Evolutionary conservation across 805 yeast species (phyloP).

Genomic region (Jamesozyma jinghongensis): DNA sequence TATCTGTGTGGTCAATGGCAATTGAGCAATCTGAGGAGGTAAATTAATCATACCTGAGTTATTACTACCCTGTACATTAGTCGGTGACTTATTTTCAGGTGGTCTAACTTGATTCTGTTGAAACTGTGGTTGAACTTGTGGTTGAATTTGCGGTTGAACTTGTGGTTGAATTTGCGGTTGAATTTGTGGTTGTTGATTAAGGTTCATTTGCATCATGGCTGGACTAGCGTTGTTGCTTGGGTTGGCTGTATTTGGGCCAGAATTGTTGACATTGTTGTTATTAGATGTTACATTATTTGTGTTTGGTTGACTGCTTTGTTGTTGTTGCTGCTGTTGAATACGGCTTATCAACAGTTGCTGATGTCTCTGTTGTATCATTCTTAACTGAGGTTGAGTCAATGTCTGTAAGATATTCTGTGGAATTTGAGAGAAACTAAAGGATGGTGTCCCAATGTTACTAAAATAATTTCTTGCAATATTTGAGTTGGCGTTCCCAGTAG

Average conservation of each 20-base stretch:
- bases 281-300: conserved; percentile 8
- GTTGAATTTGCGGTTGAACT: conserved; percentile 3
- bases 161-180: too few relatives aligned
- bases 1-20: conserved; percentile 27
- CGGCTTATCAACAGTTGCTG: conserved; percentile 26
- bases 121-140: not conserved
- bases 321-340: conserved; percentile 22
- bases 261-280: conserved; percentile 1
- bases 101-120: not conserved
- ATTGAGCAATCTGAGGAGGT: conserved; percentile 30
- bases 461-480: conserved; percentile 8
- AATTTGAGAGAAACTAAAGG: conserved; percentile 27
- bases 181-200: conserved; percentile 4
- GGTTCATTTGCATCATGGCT: not conserved
- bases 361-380: conserved; percentile 29
- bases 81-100: not conserved
- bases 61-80: not conserved
- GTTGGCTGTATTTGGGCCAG: conserved; percentile 2
- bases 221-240: not conserved
- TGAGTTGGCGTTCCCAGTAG: not conserved
- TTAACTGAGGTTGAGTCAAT: conserved; percentile 26
- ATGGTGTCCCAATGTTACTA: conserved; percentile 29
- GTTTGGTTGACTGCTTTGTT: conserved; percentile 9
- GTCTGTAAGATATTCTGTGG: conserved; percentile 28
- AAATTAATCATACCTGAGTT: conserved; percentile 12